A percentile compares a stretch with the other conserved stretches of the same genome.
These are phyloP conservation scores for Termitomyces sp. DNA, from an alignment of 768 basidiomycete species.

Conservation along the genomic window DNA sequence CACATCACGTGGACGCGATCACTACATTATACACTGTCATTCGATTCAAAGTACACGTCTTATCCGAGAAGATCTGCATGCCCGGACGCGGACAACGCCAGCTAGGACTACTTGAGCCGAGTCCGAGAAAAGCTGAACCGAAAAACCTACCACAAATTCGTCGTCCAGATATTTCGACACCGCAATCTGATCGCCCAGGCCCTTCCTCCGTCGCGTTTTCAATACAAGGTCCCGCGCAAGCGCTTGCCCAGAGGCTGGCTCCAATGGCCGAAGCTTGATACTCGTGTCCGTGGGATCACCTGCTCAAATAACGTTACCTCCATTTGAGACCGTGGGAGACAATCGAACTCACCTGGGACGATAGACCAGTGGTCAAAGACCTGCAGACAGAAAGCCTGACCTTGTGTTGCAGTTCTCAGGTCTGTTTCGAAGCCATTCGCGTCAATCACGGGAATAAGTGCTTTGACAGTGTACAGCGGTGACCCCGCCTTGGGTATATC, in stretches of 20 bases:
- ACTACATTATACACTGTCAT: slow-evolving; percentile 11
- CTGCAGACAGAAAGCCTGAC: slow-evolving; percentile 98
- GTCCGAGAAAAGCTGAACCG: background rate
- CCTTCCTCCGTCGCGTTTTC: slow-evolving; percentile 95
- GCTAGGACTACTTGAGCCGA: slow-evolving; percentile 40
- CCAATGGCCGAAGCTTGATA: slow-evolving; percentile 93
- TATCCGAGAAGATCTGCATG: slow-evolving; percentile 86
- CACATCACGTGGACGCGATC: slow-evolving; percentile 36
- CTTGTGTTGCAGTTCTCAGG: slow-evolving; percentile 94
- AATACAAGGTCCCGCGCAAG: slow-evolving; percentile 92
- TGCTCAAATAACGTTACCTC: slow-evolving; percentile 27
- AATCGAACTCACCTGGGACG: slow-evolving; percentile 75
- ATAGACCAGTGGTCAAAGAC: slow-evolving; percentile 99
- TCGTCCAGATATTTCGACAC: slow-evolving; percentile 97
- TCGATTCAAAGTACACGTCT: slow-evolving; percentile 15
- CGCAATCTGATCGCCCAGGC: slow-evolving; percentile 94
- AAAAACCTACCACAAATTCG: slow-evolving; percentile 80
- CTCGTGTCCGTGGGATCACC: slow-evolving; percentile 98
- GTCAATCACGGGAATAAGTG: slow-evolving; percentile 96
- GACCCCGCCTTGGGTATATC: slow-evolving; percentile 98
- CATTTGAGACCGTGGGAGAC: slow-evolving; percentile 23
- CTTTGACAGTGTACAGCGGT: slow-evolving; percentile 96
- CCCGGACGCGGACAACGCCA: slow-evolving; percentile 93
- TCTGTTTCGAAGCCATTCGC: slow-evolving; percentile 99
- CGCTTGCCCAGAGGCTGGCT: slow-evolving; percentile 95